These are phyloP conservation scores for Saturnispora besseyi DNA, from an alignment of 805 yeast genomes.

Conservation along the genomic window DNA sequence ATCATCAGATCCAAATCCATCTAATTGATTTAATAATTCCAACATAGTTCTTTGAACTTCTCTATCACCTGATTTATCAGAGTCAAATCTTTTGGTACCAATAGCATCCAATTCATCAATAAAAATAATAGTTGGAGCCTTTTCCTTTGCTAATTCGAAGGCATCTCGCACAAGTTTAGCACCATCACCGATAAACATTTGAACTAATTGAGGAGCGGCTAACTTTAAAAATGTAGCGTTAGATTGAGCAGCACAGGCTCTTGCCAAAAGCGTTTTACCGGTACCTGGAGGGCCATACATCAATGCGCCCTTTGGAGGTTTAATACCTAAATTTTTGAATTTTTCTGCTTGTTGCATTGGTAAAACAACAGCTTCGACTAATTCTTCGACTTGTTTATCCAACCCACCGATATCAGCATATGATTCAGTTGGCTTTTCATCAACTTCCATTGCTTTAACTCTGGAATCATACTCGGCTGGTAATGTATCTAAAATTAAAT, in stretches of 20 bases:
- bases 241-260: conserved; percentile 98
- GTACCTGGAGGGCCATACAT: conserved; percentile 99
- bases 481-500: conserved; percentile 82
- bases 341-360: conserved; percentile 99
- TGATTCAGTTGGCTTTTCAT: conserved; percentile 96
- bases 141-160: conserved; percentile 93
- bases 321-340: conserved; percentile 87
- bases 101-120: conserved; percentile 98
- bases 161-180: conserved; percentile 97
- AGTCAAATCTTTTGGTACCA: conserved; percentile 96
- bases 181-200: conserved; percentile 98
- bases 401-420: conserved; percentile 97
- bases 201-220: conserved; percentile 97
- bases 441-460: conserved; percentile 98
- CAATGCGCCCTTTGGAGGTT: conserved; percentile 96
- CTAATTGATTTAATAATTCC: conserved; percentile 93
- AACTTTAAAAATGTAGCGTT: conserved; percentile 93
- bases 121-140: conserved; percentile 96
- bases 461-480: conserved; percentile 97
- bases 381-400: conserved; percentile 96
- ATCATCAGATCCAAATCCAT: conserved; percentile 96
- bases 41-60: conserved; percentile 99
- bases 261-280: conserved; percentile 92
- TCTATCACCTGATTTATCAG: conserved; percentile 95
- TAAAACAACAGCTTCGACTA: conserved; percentile 94